Conservation (phyloP, 768 basidiomycete genomes). For the Trametes cingulata region DNA sequence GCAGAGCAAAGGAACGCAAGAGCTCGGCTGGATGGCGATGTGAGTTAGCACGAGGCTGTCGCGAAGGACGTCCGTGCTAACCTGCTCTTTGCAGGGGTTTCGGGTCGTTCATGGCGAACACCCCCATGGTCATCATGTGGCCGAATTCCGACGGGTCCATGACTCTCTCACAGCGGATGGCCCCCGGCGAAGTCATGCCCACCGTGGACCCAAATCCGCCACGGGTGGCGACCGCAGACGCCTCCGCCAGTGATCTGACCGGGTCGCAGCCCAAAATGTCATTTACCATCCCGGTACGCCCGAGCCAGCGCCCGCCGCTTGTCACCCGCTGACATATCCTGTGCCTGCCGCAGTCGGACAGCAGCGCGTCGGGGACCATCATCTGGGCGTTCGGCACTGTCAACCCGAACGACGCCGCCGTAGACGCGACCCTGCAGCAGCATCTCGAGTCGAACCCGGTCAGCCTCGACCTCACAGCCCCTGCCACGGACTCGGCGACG, state of each 20-base stretch:
- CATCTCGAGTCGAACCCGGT: slow-evolving; percentile 48
- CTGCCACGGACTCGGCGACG: slow-evolving; percentile 21
- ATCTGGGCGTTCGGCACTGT: slow-evolving; percentile 61
- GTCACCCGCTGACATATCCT: background rate
- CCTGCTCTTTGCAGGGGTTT: slow-evolving; percentile 49
- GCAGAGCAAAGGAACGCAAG: slow-evolving; percentile 41
- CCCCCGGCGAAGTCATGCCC: slow-evolving; percentile 55
- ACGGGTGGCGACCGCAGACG: slow-evolving; percentile 45
- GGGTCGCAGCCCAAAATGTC: slow-evolving; percentile 47
- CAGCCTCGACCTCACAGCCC: slow-evolving; percentile 50
- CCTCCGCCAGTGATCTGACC: slow-evolving; percentile 35
- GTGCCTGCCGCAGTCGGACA: slow-evolving; percentile 39
- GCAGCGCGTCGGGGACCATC: slow-evolving; percentile 42
- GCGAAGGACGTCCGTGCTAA: background rate
- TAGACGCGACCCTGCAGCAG: slow-evolving; percentile 46
- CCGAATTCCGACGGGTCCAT: slow-evolving; percentile 58
- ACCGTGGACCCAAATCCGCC: slow-evolving; percentile 54
- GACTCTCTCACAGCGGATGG: slow-evolving; percentile 66
- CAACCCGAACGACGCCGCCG: slow-evolving; percentile 48
- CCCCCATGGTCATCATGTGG: slow-evolving; percentile 78
- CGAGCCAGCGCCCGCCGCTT: slow-evolving; percentile 2
- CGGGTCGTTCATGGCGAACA: slow-evolving; percentile 52
- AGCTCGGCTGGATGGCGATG: slow-evolving; percentile 65
- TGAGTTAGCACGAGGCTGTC: slow-evolving; percentile 29
- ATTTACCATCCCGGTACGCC: slow-evolving; percentile 51